Evolutionary conservation across 2,329 filamentous ascomycete genomes (phyloP).

Genomic region (Helotiales sp.): DNA sequence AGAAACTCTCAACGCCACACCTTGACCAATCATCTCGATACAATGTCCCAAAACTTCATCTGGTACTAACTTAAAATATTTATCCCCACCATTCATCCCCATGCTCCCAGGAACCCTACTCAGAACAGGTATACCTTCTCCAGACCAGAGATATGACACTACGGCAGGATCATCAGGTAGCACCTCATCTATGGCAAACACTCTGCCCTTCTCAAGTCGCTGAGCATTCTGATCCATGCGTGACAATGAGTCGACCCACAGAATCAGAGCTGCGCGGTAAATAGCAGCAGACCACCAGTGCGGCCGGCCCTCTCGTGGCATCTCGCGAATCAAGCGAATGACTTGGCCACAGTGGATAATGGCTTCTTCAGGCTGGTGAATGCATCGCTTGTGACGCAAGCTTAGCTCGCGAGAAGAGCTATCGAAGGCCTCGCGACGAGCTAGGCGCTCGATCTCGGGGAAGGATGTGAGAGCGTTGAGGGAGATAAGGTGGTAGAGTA

Average conservation of each 20-base stretch:
- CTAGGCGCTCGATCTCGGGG: constrained; percentile 65
- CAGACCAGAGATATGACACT: constrained; percentile 51
- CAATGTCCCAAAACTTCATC: constrained; percentile 51
- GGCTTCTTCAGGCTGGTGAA: constrained; percentile 62
- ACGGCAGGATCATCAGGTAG: constrained; percentile 51
- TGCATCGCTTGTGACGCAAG: constrained; percentile 60
- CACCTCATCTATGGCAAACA: constrained; percentile 51
- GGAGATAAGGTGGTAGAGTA: constrained; percentile 70
- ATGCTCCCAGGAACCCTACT: constrained; percentile 36
- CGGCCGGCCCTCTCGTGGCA: constrained; percentile 60
- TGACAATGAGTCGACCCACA: constrained; percentile 62
- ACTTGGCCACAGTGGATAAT: constrained; percentile 70
- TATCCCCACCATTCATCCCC: constrained; percentile 42
- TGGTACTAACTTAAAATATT: constrained; percentile 39
- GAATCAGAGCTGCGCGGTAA: constrained; percentile 63
- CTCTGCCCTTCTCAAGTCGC: constrained; percentile 36
- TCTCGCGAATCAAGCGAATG: constrained; percentile 57
- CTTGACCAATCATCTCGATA: constrained; percentile 53
- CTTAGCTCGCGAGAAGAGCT: constrained; percentile 51
- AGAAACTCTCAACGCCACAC: constrained; percentile 50
- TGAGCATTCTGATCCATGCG: constrained; percentile 43
- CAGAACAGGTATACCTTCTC: constrained; percentile 52
- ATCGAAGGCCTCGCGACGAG: constrained; percentile 59
- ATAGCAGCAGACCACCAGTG: constrained; percentile 72
- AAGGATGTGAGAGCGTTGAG: constrained; percentile 70